Evolutionary conservation across 2,329 filamentous ascomycete species (phyloP).

Genomic region (Colletotrichum magnum): DNA sequence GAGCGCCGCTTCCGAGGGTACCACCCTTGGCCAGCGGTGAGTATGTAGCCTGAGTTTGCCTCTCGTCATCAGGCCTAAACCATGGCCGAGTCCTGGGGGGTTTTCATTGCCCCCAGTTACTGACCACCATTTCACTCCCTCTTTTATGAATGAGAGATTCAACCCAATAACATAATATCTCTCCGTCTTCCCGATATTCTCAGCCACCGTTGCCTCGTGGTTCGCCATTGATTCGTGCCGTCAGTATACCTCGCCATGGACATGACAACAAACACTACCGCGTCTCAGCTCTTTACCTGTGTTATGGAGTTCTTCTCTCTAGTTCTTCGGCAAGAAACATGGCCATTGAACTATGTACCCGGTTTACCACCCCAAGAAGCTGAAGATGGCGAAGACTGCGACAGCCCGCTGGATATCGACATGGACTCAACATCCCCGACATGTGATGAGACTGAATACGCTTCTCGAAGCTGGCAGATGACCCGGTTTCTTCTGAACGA

Average conservation of each 20-base stretch:
- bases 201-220: neutral
- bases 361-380: neutral
- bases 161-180: neutral
- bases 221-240: neutral
- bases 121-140: neutral
- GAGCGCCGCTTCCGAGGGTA: neutral
- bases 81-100: neutral
- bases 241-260: neutral
- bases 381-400: neutral
- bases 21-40: neutral
- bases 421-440: neutral
- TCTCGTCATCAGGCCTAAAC: neutral
- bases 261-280: neutral
- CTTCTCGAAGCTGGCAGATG: neutral
- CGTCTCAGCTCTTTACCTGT: neutral
- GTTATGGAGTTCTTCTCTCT: conserved; percentile 2
- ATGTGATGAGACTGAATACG: too few relatives aligned
- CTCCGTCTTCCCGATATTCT: neutral
- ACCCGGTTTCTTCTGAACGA: neutral
- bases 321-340: neutral
- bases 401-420: neutral
- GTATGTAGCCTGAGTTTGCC: neutral
- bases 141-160: neutral
- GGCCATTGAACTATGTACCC: neutral
- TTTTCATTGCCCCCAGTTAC: too few relatives aligned